Percentiles rank a stretch among this genome's conserved stretches.
Conservation (phyloP, 208 protist species). For the Novymonas esmeraldas region DNA sequence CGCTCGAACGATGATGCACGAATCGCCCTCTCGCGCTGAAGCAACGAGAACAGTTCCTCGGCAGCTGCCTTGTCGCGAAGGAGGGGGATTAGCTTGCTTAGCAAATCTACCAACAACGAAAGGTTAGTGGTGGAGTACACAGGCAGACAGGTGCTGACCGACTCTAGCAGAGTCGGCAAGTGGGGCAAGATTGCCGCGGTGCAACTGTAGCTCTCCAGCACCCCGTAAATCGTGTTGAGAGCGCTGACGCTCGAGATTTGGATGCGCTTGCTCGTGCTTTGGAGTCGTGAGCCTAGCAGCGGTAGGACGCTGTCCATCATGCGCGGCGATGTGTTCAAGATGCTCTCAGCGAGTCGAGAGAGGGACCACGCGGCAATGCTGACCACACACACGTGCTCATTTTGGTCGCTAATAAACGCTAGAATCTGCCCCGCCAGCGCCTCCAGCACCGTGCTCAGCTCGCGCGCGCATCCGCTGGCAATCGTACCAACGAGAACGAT, state of each 20-base stretch:
- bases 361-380: constrained; percentile 87
- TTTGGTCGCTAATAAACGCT: constrained; percentile 39
- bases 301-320: constrained; percentile 41
- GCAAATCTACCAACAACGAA: constrained; percentile 65
- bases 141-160: constrained; percentile 54
- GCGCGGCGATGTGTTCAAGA: constrained; percentile 29
- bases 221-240: constrained; percentile 47
- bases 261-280: constrained; percentile 82
- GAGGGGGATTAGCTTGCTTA: constrained; percentile 33
- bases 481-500: constrained; percentile 86
- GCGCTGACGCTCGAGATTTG: constrained; percentile 73
- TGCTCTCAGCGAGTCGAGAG: constrained; percentile 63
- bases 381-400: constrained; percentile 80
- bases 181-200: constrained; percentile 21
- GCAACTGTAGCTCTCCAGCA: constrained; percentile 44
- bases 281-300: constrained; percentile 49
- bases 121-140: constrained; percentile 82
- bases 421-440: constrained; percentile 53
- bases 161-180: constrained; percentile 38
- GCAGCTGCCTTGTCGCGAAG: constrained; percentile 24
- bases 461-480: constrained; percentile 54
- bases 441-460: constrained; percentile 46
- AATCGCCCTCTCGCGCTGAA: constrained; percentile 48
- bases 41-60: constrained; percentile 29
- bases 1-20: constrained; percentile 63